Evolutionary conservation across 2,329 filamentous ascomycete species (phyloP).

Genomic region (Fusarium sp.): DNA sequence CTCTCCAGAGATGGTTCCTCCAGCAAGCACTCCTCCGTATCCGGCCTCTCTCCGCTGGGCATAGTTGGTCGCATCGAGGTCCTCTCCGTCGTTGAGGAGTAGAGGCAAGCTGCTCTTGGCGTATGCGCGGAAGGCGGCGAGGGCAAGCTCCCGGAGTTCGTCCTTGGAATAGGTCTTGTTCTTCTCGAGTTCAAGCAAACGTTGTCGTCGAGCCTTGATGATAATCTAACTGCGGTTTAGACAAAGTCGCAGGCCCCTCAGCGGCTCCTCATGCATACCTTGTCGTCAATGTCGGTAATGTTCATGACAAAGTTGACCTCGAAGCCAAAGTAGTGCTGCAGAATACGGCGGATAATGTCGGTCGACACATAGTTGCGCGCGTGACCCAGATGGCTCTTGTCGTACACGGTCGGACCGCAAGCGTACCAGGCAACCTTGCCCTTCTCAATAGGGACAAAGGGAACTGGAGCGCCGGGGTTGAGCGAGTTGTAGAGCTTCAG

Average conservation of each 20-base stretch:
- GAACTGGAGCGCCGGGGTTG: constrained; percentile 76
- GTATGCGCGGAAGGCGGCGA: constrained; percentile 67
- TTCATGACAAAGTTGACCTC: constrained; percentile 92
- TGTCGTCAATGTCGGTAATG: constrained; percentile 87
- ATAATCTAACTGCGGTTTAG: constrained; percentile 60
- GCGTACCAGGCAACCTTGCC: constrained; percentile 87
- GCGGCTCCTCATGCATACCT: constrained; percentile 57
- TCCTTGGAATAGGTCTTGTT: constrained; percentile 71
- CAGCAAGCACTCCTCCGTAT: constrained; percentile 67
- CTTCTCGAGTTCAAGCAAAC: constrained; percentile 82
- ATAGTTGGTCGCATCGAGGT: constrained; percentile 65
- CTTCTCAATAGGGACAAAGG: constrained; percentile 78
- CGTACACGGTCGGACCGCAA: constrained; percentile 89
- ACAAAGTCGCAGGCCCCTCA: constrained; percentile 13
- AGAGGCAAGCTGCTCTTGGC: constrained; percentile 67
- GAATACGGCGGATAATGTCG: constrained; percentile 86
- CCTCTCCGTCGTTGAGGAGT: constrained; percentile 57
- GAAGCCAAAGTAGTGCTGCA: constrained; percentile 86
- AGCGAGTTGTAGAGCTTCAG: constrained; percentile 86
- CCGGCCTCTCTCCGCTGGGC: constrained; percentile 60
- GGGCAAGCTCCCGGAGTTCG: constrained; percentile 60
- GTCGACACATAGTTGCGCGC: constrained; percentile 92
- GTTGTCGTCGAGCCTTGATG: constrained; percentile 77
- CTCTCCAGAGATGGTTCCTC: constrained; percentile 67
- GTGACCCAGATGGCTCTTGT: constrained; percentile 85